phyloP scores from a whole-genome alignment of 768 basidiomycete species.

The Pisolithus tinctorius region DNA sequence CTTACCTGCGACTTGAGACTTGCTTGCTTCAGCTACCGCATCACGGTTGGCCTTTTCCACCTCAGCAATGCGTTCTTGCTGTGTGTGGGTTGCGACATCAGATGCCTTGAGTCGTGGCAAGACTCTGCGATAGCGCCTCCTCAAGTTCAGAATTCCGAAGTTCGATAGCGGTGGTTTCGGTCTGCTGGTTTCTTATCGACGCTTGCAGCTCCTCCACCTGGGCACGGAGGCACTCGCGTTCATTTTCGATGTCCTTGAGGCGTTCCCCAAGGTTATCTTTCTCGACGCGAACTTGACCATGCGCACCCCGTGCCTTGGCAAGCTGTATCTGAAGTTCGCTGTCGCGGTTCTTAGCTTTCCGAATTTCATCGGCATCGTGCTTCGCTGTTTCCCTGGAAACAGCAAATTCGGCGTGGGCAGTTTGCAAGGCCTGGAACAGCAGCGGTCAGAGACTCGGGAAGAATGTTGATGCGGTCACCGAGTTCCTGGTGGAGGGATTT shows the following conservation, averaged over 20 bases:
- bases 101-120: conserved; percentile 65
- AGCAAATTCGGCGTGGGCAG: conserved; percentile 55
- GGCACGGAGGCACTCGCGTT: conserved; percentile 53
- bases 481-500: conserved; percentile 48
- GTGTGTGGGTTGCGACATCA: conserved; percentile 58
- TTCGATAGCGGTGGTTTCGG: conserved; percentile 42
- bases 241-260: conserved; percentile 49
- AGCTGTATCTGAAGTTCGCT: conserved; percentile 67
- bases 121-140: conserved; percentile 65
- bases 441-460: conserved; percentile 55
- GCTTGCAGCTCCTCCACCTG: conserved; percentile 53
- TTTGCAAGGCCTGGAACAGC: conserved; percentile 52
- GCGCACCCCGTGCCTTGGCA: conserved; percentile 68
- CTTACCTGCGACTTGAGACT: conserved; percentile 54
- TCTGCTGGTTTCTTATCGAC: conserved; percentile 33
- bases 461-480: conserved; percentile 42
- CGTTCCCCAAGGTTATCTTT: conserved; percentile 70
- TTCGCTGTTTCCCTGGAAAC: conserved; percentile 49
- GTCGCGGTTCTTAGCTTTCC: conserved; percentile 42
- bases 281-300: conserved; percentile 76
- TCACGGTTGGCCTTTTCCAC: conserved; percentile 60
- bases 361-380: conserved; percentile 65
- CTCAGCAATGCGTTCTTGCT: conserved; percentile 52
- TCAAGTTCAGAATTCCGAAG: conserved; percentile 56
- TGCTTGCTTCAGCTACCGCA: conserved; percentile 50